Base-by-base conservation (phyloP, 495 filamentous ascomycete species). In the Halenospora varia region DNA sequence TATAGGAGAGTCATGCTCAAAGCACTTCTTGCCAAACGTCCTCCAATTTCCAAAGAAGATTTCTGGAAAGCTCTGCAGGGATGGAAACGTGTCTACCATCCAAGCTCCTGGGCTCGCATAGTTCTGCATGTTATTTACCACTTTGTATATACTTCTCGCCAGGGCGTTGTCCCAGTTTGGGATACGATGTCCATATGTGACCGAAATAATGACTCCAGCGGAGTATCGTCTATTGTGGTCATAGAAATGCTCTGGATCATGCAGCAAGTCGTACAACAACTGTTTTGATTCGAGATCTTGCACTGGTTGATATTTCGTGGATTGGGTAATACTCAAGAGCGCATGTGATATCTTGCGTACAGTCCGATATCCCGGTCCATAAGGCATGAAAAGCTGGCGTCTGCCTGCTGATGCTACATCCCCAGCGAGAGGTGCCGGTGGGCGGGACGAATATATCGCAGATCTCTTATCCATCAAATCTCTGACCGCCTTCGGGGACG, bases 241-340 rank as follows among this genome's bases (percentile, higher is more conserved):
- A 19, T 70, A 64, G 35, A 69, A 74, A 0, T 52, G 25, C 6
- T 59, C 62, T 6, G 62, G 62, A 23, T 62, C 39, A 44, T 65
- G 48, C 20, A 65, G 25, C 2, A 74, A 59, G 40, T 74, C 68
- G 25, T 51, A 65, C 19, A 74, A 55, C 10, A 74, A 46, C 40
- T 70, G 64, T 51, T 72, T 72, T 4, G 59, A 55, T 52, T 74
- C 72, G 25, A 73, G 70, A 25, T 68, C 59, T 60, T 74, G 72
- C 2, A 59, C 50, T 10, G 59, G 59, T 39, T 51, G 48, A 40
- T 65, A 65, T 23, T 22, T 52, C 8, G 55, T 62, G 0, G 54
- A 18, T 39, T 45, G 18, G 17, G 45, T 59, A 23, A 61, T 56
- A 25, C 53, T 56, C 8, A 61, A 35, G n/a, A 61, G 48, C 2